These are phyloP conservation scores for Daldinia caldariorum DNA, from an alignment of 495 filamentous ascomycete genomes.

Conservation along the genomic window DNA sequence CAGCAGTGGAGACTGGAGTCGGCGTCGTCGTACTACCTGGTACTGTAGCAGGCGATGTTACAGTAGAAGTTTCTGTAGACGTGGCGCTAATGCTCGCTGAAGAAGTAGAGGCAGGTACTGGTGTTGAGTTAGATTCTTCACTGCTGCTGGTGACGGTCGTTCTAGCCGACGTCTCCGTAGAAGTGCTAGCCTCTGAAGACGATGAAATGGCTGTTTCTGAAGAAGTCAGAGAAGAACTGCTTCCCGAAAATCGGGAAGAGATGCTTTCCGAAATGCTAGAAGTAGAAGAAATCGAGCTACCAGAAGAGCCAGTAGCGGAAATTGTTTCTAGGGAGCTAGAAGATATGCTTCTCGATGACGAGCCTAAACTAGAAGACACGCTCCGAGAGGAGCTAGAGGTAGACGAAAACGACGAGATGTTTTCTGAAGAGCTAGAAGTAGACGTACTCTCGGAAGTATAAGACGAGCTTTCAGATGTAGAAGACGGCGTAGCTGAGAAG, in stretches of 20 bases:
- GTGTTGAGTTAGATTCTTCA: slow-evolving; percentile 16
- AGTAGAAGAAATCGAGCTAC: slow-evolving; percentile 7
- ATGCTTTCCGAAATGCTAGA: not conserved
- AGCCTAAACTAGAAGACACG: not conserved
- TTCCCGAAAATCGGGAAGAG: slow-evolving; percentile 14
- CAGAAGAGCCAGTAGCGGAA: slow-evolving; percentile 5
- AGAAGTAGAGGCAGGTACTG: slow-evolving; percentile 14
- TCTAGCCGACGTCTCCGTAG: slow-evolving; percentile 17
- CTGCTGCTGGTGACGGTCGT: slow-evolving; percentile 12
- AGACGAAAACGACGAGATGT: slow-evolving; percentile 13
- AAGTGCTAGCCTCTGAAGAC: slow-evolving; percentile 6
- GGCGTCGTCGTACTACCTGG: slow-evolving; percentile 25
- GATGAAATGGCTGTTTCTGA: not conserved
- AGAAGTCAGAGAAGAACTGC: slow-evolving; percentile 11
- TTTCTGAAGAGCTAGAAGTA: slow-evolving; percentile 13
- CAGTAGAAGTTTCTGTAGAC: slow-evolving; percentile 23
- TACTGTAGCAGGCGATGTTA: slow-evolving; percentile 24
- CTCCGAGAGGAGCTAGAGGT: slow-evolving; percentile 21
- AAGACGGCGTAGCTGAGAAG: slow-evolving; percentile 1
- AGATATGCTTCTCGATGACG: slow-evolving; percentile 4
- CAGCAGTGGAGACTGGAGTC: slow-evolving; percentile 26
- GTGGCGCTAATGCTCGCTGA: slow-evolving; percentile 2
- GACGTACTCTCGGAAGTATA: slow-evolving; percentile 25
- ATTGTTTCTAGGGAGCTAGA: slow-evolving; percentile 3
- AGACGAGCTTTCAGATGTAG: slow-evolving; percentile 22